phyloP scores from a whole-genome alignment of 192 early-diverging fungal species.

The Podila epicladia region DNA sequence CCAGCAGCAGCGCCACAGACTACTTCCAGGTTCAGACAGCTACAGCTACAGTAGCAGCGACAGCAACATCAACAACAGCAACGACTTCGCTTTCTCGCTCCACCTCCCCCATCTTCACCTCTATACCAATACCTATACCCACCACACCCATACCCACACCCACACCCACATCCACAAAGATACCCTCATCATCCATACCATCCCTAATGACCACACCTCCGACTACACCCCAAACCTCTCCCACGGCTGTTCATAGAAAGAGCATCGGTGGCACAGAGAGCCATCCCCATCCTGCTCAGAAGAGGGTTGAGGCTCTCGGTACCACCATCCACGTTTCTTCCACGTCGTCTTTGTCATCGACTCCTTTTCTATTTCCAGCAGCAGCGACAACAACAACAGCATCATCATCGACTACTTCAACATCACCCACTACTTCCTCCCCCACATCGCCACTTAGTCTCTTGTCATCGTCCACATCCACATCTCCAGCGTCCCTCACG shows the following conservation, averaged over 20 bases:
- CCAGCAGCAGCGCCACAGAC: slow-evolving; percentile 24
- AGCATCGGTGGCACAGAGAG: not conserved
- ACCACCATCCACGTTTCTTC: not conserved
- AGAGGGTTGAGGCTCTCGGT: not conserved
- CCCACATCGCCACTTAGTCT: not conserved
- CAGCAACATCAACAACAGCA: no score
- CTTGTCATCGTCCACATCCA: not conserved
- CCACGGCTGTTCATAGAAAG: not conserved
- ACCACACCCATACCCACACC: no score
- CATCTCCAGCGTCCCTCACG: slow-evolving; percentile 3
- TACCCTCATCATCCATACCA: not conserved
- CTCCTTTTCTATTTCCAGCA: slow-evolving; percentile 7
- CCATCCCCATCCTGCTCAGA: not conserved
- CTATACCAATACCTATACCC: no score
- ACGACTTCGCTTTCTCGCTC: not conserved
- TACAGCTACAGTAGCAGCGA: not conserved
- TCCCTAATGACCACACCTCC: not conserved
- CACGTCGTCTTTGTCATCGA: not conserved
- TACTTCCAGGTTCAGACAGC: slow-evolving; percentile 18
- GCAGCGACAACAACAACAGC: slow-evolving; percentile 9
- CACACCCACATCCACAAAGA: not conserved
- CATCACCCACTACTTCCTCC: not conserved
- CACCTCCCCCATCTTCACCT: not conserved
- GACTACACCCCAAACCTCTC: not conserved
- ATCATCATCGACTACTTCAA: slow-evolving; percentile 3